Evolutionary conservation across 208 protist genomes (phyloP).

Genomic region (Trypanosomatidae sp.): DNA sequence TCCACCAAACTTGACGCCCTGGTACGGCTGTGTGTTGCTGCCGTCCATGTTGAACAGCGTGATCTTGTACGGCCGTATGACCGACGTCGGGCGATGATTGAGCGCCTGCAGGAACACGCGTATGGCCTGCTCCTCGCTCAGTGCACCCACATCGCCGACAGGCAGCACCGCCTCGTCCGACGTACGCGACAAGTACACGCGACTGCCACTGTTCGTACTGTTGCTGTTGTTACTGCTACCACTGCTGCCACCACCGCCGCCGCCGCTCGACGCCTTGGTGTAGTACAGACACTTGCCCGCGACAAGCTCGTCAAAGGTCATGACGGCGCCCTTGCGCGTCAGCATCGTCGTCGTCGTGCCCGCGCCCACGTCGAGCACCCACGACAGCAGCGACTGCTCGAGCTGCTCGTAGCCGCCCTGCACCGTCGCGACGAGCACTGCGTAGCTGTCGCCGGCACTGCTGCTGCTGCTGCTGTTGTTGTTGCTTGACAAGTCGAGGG

Average conservation of each 20-base stretch:
- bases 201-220: not conserved
- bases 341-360: slow-evolving; percentile 69
- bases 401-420: slow-evolving; percentile 47
- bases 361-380: slow-evolving; percentile 60
- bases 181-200: slow-evolving; percentile 11
- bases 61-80: slow-evolving; percentile 58
- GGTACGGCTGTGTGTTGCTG: slow-evolving; percentile 47
- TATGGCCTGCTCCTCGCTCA: slow-evolving; percentile 67
- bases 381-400: slow-evolving; percentile 54
- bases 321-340: slow-evolving; percentile 60
- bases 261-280: slow-evolving; percentile 17
- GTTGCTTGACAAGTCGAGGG: slow-evolving; percentile 3
- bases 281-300: slow-evolving; percentile 29
- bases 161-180: slow-evolving; percentile 23
- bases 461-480: not conserved
- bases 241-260: too few relatives aligned
- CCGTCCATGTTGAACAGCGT: slow-evolving; percentile 84
- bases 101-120: slow-evolving; percentile 51
- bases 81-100: slow-evolving; percentile 28
- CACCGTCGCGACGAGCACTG: slow-evolving; percentile 54
- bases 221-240: too few relatives aligned
- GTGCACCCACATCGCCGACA: slow-evolving; percentile 37
- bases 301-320: slow-evolving; percentile 82
- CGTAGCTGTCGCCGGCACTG: slow-evolving; percentile 9
- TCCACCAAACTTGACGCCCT: slow-evolving; percentile 84